phyloP scores from a whole-genome alignment of 345 rosid genomes.

The Odontarrhena argentea region DNA sequence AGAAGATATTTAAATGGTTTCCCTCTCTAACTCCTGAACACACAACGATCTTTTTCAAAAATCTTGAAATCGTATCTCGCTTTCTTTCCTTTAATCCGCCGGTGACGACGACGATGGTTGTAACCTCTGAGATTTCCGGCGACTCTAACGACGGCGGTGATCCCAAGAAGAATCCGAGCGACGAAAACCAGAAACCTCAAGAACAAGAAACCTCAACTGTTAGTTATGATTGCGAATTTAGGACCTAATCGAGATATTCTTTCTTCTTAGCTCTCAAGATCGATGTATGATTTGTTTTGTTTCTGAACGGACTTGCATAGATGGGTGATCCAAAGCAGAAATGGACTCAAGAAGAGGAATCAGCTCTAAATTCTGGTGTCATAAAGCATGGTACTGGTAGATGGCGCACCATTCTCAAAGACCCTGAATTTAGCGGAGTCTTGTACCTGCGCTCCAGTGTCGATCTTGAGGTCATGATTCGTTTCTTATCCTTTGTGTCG shows the following conservation, averaged over 20 bases:
- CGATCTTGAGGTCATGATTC: constrained; percentile 78
- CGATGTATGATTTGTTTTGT: constrained; percentile 16
- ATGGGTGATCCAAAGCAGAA: constrained; percentile 99
- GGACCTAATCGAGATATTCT: neutral
- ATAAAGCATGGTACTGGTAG: constrained; percentile 94
- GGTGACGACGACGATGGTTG: too few relatives aligned
- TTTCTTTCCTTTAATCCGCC: too few relatives aligned
- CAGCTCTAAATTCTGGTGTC: constrained; percentile 91
- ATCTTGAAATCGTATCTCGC: too few relatives aligned
- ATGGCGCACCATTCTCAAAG: constrained; percentile 98
- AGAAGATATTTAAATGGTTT: too few relatives aligned
- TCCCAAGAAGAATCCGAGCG: too few relatives aligned
- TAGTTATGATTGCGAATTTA: neutral
- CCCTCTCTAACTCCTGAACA: too few relatives aligned
- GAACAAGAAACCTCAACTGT: neutral
- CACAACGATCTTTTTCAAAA: too few relatives aligned
- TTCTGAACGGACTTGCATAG: constrained; percentile 27
- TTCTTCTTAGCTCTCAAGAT: neutral
- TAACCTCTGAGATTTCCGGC: too few relatives aligned
- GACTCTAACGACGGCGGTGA: too few relatives aligned
- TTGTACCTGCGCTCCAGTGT: constrained; percentile 91
- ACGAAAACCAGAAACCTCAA: too few relatives aligned
- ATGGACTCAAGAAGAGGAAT: constrained; percentile 98
- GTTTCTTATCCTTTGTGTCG: constrained; percentile 30
- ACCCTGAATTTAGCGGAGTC: constrained; percentile 86